phyloP scores from a whole-genome alignment of 2,329 filamentous ascomycete species.

The Aureobasidium sp. region DNA sequence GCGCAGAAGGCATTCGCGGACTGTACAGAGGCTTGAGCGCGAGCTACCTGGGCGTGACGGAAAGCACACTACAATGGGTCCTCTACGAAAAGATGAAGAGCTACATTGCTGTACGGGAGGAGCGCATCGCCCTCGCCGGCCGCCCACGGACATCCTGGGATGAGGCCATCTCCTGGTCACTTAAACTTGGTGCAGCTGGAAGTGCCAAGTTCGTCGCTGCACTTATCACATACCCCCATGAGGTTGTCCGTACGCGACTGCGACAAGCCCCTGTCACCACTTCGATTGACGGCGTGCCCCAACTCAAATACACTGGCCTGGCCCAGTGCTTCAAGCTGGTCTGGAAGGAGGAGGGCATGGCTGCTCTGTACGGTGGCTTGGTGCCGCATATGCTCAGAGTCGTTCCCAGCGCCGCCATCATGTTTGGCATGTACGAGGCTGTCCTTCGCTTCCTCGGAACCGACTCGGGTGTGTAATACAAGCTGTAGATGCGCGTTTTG shows the following conservation, averaged over 20 bases:
- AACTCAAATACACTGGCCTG: constrained; percentile 80
- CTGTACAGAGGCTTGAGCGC: constrained; percentile 88
- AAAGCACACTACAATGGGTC: constrained; percentile 89
- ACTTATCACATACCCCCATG: constrained; percentile 83
- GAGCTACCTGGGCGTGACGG: constrained; percentile 83
- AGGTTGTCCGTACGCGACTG: constrained; percentile 78
- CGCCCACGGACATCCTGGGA: constrained; percentile 65
- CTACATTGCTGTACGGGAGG: constrained; percentile 59
- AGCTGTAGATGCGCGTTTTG: neutral
- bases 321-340: constrained; percentile 83
- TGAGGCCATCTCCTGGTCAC: constrained; percentile 66
- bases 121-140: constrained; percentile 48
- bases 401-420: constrained; percentile 88
- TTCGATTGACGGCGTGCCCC: constrained; percentile 46
- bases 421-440: constrained; percentile 80
- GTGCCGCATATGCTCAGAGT: constrained; percentile 87
- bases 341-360: constrained; percentile 80
- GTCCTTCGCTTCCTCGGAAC: constrained; percentile 43
- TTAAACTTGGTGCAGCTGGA: constrained; percentile 72
- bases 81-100: constrained; percentile 90
- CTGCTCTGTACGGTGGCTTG: constrained; percentile 80
- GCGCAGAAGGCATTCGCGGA: constrained; percentile 71
- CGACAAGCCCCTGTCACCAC: constrained; percentile 67
- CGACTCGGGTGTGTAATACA: constrained; percentile 31
- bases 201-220: constrained; percentile 80